Base-by-base conservation (phyloP, 306 rosid species). In the Mimosa bimucronata region DNA sequence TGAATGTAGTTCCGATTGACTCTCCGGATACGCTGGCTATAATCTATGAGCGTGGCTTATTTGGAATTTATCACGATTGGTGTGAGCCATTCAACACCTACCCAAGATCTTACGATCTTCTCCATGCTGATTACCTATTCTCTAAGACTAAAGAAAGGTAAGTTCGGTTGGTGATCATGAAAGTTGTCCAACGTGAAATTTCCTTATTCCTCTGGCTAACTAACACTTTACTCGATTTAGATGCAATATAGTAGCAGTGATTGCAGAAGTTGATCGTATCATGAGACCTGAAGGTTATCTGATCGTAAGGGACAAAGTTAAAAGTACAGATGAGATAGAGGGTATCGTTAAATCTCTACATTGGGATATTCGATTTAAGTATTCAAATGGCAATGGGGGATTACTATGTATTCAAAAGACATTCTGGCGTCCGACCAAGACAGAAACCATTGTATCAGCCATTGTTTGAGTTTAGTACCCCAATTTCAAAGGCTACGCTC, bases 11-110 rank as follows among this genome's bases (percentile, higher is more conserved):
- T 66, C 90, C 90, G 8, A 76, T 87, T 14, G 94, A 88, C 58
- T 84, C 92, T 78, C 88, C 88, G 2, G 92, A 93, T 84, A 93
- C 97, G 18, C 88, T 93, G 61, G 85, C 94, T 34, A 82, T 89
- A 81, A 91, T 93, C 57, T 91, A 82, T 41, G 97, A 93, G 85
- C 97, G 97, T 19, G 97, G 97, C 68, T 82, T 93, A 73, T 75
- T 88, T 18, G 97, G 97, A 38, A 85, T 93, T 25, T 93, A 93
- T 79, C 97, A 93, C 61, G 94, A 93, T 73, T 93, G 97, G 97
- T 91, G 97, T 29, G 97, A 93, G 81, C 89, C 97, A 5, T 89
- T 91, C 85, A 91, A 82, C 72, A 91, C 97, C 58, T 93, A 93
- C 78, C 97, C 97, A 26, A 81, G 97, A 80, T 76, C 94, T 64